phyloP scores from a whole-genome alignment of 495 filamentous ascomycete genomes.

The Daldinia grandis region DNA sequence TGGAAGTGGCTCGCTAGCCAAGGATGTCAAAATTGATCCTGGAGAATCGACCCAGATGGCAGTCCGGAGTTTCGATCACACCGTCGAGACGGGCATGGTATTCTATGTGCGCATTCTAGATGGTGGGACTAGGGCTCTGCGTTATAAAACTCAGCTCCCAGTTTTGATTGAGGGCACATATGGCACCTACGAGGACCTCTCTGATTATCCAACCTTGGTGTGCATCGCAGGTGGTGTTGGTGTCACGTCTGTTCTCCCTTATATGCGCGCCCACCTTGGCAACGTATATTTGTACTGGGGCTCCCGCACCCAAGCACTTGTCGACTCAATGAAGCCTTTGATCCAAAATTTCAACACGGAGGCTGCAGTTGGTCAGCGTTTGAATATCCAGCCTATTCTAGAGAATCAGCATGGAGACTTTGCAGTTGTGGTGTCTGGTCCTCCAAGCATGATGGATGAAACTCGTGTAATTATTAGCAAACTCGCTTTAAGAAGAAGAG shows the following conservation, averaged over 20 bases:
- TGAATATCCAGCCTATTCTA: constrained; percentile 25
- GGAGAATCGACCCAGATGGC: neutral
- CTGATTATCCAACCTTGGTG: constrained; percentile 25
- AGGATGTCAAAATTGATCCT: neutral
- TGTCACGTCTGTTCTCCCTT: constrained; percentile 37
- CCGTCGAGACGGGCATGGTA: constrained; percentile 7
- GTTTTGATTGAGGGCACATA: constrained; percentile 35
- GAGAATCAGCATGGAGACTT: constrained; percentile 16
- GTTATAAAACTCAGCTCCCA: constrained; percentile 6
- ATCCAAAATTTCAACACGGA: constrained; percentile 22
- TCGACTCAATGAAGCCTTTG: constrained; percentile 20
- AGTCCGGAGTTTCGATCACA: constrained; percentile 1
- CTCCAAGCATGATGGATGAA: constrained; percentile 40
- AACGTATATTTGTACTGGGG: constrained; percentile 33
- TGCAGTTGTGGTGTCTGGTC: constrained; percentile 42
- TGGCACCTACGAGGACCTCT: constrained; percentile 22
- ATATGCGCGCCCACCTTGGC: constrained; percentile 16
- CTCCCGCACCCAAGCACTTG: constrained; percentile 23
- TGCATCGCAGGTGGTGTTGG: constrained; percentile 44
- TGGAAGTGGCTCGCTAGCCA: neutral
- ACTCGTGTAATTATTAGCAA: constrained; percentile 16
- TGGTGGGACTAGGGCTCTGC: constrained; percentile 11
- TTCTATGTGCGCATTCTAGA: constrained; percentile 8
- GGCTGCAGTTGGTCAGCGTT: constrained; percentile 16
- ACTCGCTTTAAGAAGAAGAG: neutral